Evolutionary conservation across 2,329 filamentous ascomycete genomes (phyloP).

Genomic region (Incumbomyces lentus): DNA sequence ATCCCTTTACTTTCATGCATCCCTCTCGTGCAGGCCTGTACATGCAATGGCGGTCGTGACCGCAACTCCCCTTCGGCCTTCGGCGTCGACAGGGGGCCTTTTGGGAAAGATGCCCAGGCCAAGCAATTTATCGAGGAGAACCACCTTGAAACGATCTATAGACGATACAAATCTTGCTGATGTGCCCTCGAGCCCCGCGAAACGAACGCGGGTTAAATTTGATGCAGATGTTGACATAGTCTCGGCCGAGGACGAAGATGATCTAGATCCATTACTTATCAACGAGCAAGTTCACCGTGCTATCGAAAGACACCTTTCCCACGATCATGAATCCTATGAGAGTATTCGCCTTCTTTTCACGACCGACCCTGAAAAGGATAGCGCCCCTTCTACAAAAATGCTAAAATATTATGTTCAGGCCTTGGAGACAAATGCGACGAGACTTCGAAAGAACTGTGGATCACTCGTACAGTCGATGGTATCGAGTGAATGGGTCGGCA

Average conservation of each 20-base stretch:
- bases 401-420: constrained; percentile 50
- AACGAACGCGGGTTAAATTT: constrained; percentile 35
- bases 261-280: constrained; percentile 33
- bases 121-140: constrained; percentile 6
- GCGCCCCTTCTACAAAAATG: constrained; percentile 41
- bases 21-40: background rate
- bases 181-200: constrained; percentile 26
- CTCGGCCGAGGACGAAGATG: constrained; percentile 21
- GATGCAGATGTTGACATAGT: constrained; percentile 29
- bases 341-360: constrained; percentile 44
- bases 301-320: constrained; percentile 41
- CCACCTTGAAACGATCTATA: constrained; percentile 19
- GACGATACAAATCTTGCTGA: constrained; percentile 18
- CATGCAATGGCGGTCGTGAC: constrained; percentile 14
- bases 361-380: constrained; percentile 36
- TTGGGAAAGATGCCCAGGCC: background rate
- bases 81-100: constrained; percentile 7
- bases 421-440: constrained; percentile 46
- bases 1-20: background rate
- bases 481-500: constrained; percentile 50
- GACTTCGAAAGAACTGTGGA: constrained; percentile 46
- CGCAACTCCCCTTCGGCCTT: constrained; percentile 15
- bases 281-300: constrained; percentile 52
- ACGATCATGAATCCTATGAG: constrained; percentile 48
- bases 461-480: constrained; percentile 49